Evolutionary conservation across 2,329 filamentous ascomycete genomes (phyloP).

Genomic region (Neonectria hederae): DNA sequence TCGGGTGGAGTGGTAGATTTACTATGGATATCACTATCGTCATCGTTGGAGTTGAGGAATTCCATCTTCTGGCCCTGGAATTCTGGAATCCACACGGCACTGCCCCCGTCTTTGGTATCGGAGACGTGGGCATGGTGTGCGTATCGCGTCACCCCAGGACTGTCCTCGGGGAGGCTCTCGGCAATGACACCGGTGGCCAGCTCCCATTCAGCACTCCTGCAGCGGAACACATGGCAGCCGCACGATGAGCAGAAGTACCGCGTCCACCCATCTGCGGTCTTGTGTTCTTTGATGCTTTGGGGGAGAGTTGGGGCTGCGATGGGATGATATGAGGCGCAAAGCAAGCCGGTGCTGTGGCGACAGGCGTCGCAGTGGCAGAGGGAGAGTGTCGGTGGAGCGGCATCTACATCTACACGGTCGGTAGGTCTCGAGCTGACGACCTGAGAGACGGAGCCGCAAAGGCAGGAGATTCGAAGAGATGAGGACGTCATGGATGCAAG

Average conservation of each 20-base stretch:
- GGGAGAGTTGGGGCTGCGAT: constrained; percentile 33
- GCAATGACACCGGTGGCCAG: constrained; percentile 51
- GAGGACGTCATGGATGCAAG: not conserved
- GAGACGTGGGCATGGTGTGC: constrained; percentile 38
- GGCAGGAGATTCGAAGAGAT: constrained; percentile 22
- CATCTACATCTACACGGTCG: not conserved
- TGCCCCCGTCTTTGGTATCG: constrained; percentile 51
- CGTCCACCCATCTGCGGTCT: constrained; percentile 15
- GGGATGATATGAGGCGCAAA: constrained; percentile 51
- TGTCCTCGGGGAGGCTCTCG: constrained; percentile 12
- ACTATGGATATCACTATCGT: not conserved
- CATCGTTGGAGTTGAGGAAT: not conserved
- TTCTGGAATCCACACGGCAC: constrained; percentile 43
- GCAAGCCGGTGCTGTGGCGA: constrained; percentile 47
- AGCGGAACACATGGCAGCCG: constrained; percentile 54
- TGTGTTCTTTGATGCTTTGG: constrained; percentile 24
- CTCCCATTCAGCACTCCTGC: constrained; percentile 40
- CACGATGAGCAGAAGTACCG: constrained; percentile 53
- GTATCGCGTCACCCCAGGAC: not conserved
- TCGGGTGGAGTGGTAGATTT: not conserved
- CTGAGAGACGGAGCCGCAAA: constrained; percentile 21
- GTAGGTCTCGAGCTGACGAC: constrained; percentile 2
- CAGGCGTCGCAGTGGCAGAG: constrained; percentile 48
- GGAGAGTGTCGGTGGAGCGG: constrained; percentile 19
- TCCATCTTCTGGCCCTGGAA: not conserved